Evolutionary conservation across 2,329 filamentous ascomycete genomes (phyloP), one percentile per base, ranked within the genome.

Genomic region (Didymella exigua): DNA sequence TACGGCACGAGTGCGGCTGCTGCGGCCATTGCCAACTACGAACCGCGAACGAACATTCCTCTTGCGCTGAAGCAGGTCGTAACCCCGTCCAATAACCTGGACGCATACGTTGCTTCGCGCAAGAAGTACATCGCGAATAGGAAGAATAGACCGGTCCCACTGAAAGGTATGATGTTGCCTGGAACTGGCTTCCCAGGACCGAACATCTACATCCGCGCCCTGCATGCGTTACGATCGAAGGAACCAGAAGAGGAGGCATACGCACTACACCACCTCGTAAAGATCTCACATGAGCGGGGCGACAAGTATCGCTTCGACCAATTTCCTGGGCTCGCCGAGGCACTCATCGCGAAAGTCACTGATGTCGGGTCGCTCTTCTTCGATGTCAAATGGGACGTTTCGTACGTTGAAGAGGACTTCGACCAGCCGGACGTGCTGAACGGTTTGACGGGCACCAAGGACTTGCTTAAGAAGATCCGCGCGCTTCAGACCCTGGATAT

Each of bases 251-350:
- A 99, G 71, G 89, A 97, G 67, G 87, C 91, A n/a, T 98, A 96
- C 76, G 93, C 92, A 0, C 80, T 98, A 10, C 91, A 96, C 66
- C 93, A 98, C 67, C 79, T 98, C 4, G 92, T 98, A 56, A 96
- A 96, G 72, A 97, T 98, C 24, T 97, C 93, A 0, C 95, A 89
- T 69, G 93, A 98, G 74, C 86, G 93, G 37, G 93, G 93, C 40
- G 95, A 98, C 72, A 96, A 96, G 75, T 97, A 96, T 77, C 89
- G 91, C 57, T 97, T 98, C 63, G 92, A 96, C 65, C 90, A 91
- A 5, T 98, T 97, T 65, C 89, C 90, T 1, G 88, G 91, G 9
- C 82, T 99, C 24, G 91, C 91, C 0, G 95, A 98, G 74, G 90
- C 90, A 3, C 82, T 99, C 9, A 86, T 96, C 50, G 89, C 92